A percentile compares a stretch with the other conserved stretches of the same genome.
Conservation (phyloP, 768 basidiomycete species). For the Amanita thiersii region DNA sequence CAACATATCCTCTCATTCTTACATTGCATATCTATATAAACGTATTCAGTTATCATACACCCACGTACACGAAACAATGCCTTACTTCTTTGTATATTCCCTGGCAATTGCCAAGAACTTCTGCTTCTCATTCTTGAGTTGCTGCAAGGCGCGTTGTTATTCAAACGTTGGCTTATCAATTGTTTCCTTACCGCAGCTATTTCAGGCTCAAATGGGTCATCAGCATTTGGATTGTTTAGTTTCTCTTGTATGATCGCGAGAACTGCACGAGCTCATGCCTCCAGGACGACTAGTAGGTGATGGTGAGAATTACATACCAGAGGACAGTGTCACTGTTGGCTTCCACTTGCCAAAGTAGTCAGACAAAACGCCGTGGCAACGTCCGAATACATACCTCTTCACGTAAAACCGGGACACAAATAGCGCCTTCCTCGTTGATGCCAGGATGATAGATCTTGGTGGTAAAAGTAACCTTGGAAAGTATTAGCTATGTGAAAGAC, state of each 20-base stretch:
- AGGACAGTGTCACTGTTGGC: slow-evolving; percentile 65
- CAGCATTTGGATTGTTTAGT: slow-evolving; percentile 79
- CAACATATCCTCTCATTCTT: slow-evolving; percentile 2
- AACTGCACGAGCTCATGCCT: slow-evolving; percentile 33
- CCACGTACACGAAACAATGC: not conserved
- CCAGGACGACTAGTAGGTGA: not conserved
- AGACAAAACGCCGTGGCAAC: not conserved
- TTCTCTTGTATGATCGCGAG: slow-evolving; percentile 75
- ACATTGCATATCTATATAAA: slow-evolving; percentile 19
- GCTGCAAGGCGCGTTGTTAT: slow-evolving; percentile 25
- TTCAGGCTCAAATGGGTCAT: slow-evolving; percentile 85
- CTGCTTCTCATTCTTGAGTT: slow-evolving; percentile 67
- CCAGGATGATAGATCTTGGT: slow-evolving; percentile 91
- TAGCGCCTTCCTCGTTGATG: slow-evolving; percentile 82
- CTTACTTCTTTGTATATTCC: slow-evolving; percentile 81
- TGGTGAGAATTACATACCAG: slow-evolving; percentile 36
- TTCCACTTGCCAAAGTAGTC: slow-evolving; percentile 57
- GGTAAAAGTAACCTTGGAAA: slow-evolving; percentile 63
- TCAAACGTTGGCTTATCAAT: not conserved
- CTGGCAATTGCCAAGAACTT: slow-evolving; percentile 74
- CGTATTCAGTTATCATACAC: slow-evolving; percentile 9
- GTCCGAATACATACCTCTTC: slow-evolving; percentile 54
- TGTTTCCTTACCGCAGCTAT: slow-evolving; percentile 61
- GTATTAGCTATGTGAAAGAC: slow-evolving; percentile 10
- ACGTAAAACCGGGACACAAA: slow-evolving; percentile 77